Evolutionary conservation across 2,329 filamentous ascomycete genomes (phyloP).

Genomic region (Blumeria graminis): DNA sequence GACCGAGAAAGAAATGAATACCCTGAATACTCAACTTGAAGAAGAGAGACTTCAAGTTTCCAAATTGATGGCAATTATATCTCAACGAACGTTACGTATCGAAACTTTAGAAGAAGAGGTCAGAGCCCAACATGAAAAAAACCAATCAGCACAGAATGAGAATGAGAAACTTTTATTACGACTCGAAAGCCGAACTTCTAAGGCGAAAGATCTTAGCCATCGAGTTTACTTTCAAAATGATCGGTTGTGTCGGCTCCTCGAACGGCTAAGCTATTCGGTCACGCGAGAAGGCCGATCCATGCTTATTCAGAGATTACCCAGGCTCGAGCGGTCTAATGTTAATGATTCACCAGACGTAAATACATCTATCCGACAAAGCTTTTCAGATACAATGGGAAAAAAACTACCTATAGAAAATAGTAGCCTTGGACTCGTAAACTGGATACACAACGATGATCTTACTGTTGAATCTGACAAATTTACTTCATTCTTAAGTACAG

Average conservation of each 20-base stretch:
- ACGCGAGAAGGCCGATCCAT: conserved; percentile 49
- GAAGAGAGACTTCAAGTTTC: conserved; percentile 52
- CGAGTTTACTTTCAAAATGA: conserved; percentile 66
- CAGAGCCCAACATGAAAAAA: conserved; percentile 39
- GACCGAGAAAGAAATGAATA: conserved; percentile 64
- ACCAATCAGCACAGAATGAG: conserved; percentile 28
- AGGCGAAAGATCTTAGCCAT: conserved; percentile 64
- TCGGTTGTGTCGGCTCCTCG: conserved; percentile 57
- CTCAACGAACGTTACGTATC: conserved; percentile 50
- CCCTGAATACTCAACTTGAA: conserved; percentile 46
- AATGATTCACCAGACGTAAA: conserved; percentile 32
- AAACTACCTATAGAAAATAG: conserved; percentile 33
- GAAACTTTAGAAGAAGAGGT: conserved; percentile 57
- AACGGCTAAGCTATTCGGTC: conserved; percentile 67
- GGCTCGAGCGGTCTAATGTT: conserved; percentile 33
- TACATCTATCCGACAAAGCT: conserved; percentile 24
- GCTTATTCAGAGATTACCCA: conserved; percentile 46
- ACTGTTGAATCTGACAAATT: conserved; percentile 52
- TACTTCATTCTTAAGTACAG: conserved; percentile 43
- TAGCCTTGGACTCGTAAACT: conserved; percentile 55
- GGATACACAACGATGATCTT: conserved; percentile 47
- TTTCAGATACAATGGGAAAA: conserved; percentile 26
- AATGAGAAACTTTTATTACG: conserved; percentile 27
- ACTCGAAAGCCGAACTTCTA: conserved; percentile 44
- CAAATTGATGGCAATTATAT: conserved; percentile 43